Evolutionary conservation across 2,329 filamentous ascomycete species (phyloP).

Genomic region (Xylaria hypoxylon): DNA sequence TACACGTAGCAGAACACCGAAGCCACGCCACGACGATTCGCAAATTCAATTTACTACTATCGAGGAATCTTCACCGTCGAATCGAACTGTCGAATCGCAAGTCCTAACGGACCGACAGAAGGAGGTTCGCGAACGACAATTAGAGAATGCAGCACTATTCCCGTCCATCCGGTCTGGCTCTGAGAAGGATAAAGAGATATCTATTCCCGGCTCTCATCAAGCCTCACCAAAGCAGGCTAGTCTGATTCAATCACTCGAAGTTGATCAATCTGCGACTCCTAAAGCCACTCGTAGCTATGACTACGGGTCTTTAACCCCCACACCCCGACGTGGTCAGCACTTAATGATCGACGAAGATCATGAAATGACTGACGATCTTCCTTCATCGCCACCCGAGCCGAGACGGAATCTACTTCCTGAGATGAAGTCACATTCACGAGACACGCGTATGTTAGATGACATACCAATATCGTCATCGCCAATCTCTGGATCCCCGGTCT

Average conservation of each 20-base stretch:
- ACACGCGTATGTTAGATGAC: constrained; percentile 54
- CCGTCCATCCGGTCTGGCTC: constrained; percentile 71
- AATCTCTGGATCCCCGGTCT: constrained; percentile 58
- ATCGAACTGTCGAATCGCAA: constrained; percentile 72
- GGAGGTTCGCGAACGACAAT: constrained; percentile 80
- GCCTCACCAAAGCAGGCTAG: constrained; percentile 20
- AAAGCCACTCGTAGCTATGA: constrained; percentile 58
- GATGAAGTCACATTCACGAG: constrained; percentile 62
- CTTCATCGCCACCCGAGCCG: constrained; percentile 69
- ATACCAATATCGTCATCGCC: constrained; percentile 57
- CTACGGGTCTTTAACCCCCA: constrained; percentile 70
- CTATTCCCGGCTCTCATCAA: constrained; percentile 13
- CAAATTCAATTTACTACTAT: constrained; percentile 82
- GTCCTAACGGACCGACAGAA: constrained; percentile 81
- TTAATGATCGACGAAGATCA: constrained; percentile 60
- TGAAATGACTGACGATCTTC: constrained; percentile 62
- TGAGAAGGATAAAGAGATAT: constrained; percentile 41
- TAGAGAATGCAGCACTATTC: constrained; percentile 74
- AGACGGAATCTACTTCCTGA: constrained; percentile 65
- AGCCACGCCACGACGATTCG: constrained; percentile 81
- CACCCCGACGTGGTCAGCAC: constrained; percentile 66
- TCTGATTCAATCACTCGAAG: constrained; percentile 5
- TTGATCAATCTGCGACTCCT: constrained; percentile 58
- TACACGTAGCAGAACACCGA: constrained; percentile 60
- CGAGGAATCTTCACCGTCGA: constrained; percentile 65